phyloP scores from a whole-genome alignment of 116 monocot species.

The Iris pallida region DNA sequence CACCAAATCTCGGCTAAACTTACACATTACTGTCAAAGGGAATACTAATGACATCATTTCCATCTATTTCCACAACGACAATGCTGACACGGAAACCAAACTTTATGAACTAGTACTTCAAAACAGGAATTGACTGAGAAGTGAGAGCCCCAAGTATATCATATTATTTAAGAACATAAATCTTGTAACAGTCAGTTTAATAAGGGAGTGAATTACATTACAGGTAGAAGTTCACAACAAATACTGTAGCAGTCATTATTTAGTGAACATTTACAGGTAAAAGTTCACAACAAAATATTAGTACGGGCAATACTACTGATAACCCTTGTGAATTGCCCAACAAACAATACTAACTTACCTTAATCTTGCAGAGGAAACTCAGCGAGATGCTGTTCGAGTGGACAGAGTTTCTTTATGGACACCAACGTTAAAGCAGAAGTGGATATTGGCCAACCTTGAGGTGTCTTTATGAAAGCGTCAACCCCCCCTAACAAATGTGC shows the following conservation, averaged over 20 bases:
- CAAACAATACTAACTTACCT: constrained; percentile 28
- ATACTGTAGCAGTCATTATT: no score
- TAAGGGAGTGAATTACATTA: background rate
- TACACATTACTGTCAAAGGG: no score
- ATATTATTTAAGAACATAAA: background rate
- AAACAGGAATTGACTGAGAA: no score
- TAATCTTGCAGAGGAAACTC: constrained; percentile 48
- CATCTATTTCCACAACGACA: no score
- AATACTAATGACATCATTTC: no score
- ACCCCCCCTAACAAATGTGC: constrained; percentile 64
- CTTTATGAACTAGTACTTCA: no score
- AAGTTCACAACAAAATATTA: background rate
- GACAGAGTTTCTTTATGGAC: constrained; percentile 39
- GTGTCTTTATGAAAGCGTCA: constrained; percentile 56
- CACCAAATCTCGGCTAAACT: background rate
- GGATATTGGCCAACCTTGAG: constrained; percentile 66
- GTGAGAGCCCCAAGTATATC: no score
- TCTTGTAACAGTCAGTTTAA: background rate
- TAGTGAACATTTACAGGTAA: background rate
- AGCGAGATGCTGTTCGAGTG: constrained; percentile 49
- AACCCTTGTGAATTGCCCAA: background rate
- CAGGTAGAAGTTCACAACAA: background rate
- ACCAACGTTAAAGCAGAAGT: constrained; percentile 38
- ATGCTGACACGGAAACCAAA: no score
- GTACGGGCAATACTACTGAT: background rate